Base-by-base conservation (phyloP, 1,139 yeast genomes). In the Arxiozyma slooffiae region DNA sequence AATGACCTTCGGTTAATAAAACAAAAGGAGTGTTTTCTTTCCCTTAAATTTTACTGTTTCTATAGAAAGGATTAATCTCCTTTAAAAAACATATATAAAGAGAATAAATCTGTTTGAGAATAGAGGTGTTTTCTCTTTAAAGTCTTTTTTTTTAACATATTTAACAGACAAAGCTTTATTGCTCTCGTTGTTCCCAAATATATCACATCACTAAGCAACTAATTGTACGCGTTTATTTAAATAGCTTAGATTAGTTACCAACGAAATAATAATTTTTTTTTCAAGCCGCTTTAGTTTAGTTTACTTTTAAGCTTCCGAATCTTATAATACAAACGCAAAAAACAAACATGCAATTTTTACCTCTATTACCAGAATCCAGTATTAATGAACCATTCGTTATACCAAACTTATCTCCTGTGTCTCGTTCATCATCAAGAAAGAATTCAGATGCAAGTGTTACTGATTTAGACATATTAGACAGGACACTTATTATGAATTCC, bases 351-450 rank as follows among this genome's bases (percentile, higher is more conserved):
- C 68, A 67, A 59, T 80, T 76, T 66, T 71, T 81, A 64, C 71
- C 51, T 47, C 39, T 75, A 48, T 75, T 82, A 64, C 73, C 79
- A 49, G 81, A 80, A 54, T 67, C 74, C 49, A 72, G 78, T 50
- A 34, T 26, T 11, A 45, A 39, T 30, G 73, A 76, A 63, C 87
- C 89, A 57, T 82, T 81, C 61, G 74, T 82, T 46, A 80, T 82
- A 60, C 82, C 83, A 57, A 69, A 78, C 53, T 74, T 81, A 47
- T 80, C 86, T 2, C 87, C 87, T 41, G 75, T 75, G 7, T 70
- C 82, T 30, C 60, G 59, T 45, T 57, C 63, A 37, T 41, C 56
- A 16, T 55, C 64, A 38, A 61, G 66, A 57, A 60, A 59, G 46
- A 60, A 60, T 55, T 60, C 63, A 16, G 53, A 55, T 41, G 60